A percentile compares a stretch with the other conserved stretches of the same genome.
Conservation (phyloP, 208 protist genomes). For the Vickermania spadyakhi region DNA sequence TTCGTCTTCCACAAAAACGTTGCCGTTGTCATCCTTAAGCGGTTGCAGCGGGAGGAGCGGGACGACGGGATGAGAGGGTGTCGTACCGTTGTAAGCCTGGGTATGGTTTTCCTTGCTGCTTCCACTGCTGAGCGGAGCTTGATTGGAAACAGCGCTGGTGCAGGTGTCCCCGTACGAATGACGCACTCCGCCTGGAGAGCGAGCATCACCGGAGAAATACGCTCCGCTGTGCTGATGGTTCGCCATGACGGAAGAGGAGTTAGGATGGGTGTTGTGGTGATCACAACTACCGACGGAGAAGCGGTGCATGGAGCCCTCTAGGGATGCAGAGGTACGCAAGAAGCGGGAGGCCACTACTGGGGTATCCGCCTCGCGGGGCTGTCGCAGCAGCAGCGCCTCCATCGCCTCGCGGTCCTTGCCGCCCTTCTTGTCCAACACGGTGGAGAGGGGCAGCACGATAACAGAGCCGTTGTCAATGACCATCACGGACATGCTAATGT, state of each 20-base stretch:
- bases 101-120: neutral
- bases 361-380: constrained; percentile 78
- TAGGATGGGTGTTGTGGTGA: neutral
- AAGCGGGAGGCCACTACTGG: constrained; percentile 55
- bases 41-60: neutral
- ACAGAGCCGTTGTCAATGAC: constrained; percentile 81
- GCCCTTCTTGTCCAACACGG: constrained; percentile 76
- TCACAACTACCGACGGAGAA: constrained; percentile 34
- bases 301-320: constrained; percentile 19
- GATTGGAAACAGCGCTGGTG: neutral
- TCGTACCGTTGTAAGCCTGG: too few relatives aligned
- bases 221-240: neutral
- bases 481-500: constrained; percentile 79
- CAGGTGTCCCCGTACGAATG: neutral
- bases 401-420: constrained; percentile 13
- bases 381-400: constrained; percentile 2
- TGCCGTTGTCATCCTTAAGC: neutral
- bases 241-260: neutral
- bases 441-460: constrained; percentile 57
- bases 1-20: neutral
- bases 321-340: constrained; percentile 19
- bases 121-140: neutral
- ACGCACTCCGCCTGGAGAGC: neutral
- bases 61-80: neutral
- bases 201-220: neutral